Conservation (phyloP, 2,329 filamentous ascomycete species). For the Coleophoma eucalyptorum region DNA sequence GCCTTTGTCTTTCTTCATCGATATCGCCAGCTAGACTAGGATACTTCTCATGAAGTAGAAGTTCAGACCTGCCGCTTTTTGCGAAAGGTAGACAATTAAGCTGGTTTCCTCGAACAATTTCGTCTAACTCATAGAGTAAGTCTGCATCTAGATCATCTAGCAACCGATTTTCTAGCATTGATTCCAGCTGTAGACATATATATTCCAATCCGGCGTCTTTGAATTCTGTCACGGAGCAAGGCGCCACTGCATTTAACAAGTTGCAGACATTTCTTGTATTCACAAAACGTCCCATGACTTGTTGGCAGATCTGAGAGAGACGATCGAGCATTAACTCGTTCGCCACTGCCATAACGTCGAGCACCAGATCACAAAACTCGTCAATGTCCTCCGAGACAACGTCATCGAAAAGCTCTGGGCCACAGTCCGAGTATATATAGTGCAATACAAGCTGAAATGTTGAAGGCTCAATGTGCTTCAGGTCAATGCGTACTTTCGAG, state of each 20-base stretch:
- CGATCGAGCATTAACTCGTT: slow-evolving; percentile 96
- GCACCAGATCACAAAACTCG: slow-evolving; percentile 81
- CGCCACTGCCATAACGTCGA: slow-evolving; percentile 85
- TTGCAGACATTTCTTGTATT: slow-evolving; percentile 81
- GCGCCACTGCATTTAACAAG: slow-evolving; percentile 80
- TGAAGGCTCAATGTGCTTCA: slow-evolving; percentile 72
- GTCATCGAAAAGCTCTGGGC: slow-evolving; percentile 76
- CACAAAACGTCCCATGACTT: slow-evolving; percentile 77
- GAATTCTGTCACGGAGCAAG: slow-evolving; percentile 79
- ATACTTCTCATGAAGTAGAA: slow-evolving; percentile 54
- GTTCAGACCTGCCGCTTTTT: slow-evolving; percentile 69
- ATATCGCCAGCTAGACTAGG: slow-evolving; percentile 49
- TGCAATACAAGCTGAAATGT: slow-evolving; percentile 77
- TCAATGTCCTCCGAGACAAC: slow-evolving; percentile 70
- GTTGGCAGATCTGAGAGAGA: slow-evolving; percentile 85
- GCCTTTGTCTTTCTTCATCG: slow-evolving; percentile 63
- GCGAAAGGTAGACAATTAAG: slow-evolving; percentile 72
- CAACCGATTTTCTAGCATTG: slow-evolving; percentile 85
- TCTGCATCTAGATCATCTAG: slow-evolving; percentile 84
- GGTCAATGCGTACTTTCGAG: slow-evolving; percentile 63
- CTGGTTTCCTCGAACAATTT: slow-evolving; percentile 78
- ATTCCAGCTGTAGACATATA: slow-evolving; percentile 85
- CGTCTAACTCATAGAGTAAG: slow-evolving; percentile 75
- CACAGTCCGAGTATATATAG: slow-evolving; percentile 80
- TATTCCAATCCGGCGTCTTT: slow-evolving; percentile 88